Percentiles rank a stretch among this genome's conserved stretches.
Conservation (phyloP, 495 filamentous ascomycete genomes). For the Tuber brumale region DNA sequence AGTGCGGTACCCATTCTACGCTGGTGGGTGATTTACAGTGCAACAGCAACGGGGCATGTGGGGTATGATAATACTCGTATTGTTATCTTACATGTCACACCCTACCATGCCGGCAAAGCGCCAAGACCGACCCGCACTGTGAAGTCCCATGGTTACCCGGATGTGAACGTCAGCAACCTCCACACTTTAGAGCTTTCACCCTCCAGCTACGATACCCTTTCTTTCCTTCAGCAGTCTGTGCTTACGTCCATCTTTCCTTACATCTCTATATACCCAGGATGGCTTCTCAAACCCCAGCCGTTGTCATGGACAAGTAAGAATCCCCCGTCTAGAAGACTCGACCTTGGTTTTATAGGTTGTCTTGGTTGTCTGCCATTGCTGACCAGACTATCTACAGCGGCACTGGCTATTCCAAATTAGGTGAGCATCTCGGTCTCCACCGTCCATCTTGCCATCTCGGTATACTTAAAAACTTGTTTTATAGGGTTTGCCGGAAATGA, state of each 20-base stretch:
- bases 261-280: conserved; percentile 47
- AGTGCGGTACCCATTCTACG: background rate
- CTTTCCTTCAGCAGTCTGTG: background rate
- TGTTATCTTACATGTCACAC: too few species aligned
- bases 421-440: conserved; percentile 48
- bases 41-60: background rate
- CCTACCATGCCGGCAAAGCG: background rate
- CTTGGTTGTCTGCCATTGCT: background rate
- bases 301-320: conserved; percentile 99
- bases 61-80: too few species aligned
- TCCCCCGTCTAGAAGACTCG: conserved; percentile 8
- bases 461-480: conserved; percentile 28
- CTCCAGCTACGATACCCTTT: background rate
- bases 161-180: background rate
- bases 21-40: background rate
- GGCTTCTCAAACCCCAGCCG: conserved; percentile 97
- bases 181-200: background rate
- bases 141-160: background rate
- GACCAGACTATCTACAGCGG: conserved; percentile 56
- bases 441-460: conserved; percentile 30
- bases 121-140: background rate
- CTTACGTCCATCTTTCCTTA: background rate
- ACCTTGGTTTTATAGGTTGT: conserved; percentile 16
- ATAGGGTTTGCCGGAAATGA: conserved; percentile 98
- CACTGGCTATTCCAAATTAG: conserved; percentile 97